Evolutionary conservation across 805 yeast species (phyloP), one percentile per base, ranked within the genome.

Genomic region (Grigorovia yakushimaensis): DNA sequence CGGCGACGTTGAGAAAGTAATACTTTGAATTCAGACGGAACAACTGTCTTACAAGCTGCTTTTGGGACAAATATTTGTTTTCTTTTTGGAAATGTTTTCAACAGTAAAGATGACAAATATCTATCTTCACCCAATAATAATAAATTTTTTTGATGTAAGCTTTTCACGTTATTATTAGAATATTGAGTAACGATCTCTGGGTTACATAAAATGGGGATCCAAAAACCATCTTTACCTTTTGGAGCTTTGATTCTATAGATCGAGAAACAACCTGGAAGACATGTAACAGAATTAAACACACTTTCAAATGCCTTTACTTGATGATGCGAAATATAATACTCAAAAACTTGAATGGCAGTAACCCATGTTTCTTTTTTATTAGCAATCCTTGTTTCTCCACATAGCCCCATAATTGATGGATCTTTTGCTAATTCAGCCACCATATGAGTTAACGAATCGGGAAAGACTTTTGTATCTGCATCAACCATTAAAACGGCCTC

Each of bases 181-280:
- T 88, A 88, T 56, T 94, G 76, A 65, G 87, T 96, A 35, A 88
- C 96, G 60, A 88, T 85, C 67, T 88, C 96, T 0, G 96, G 94
- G 62, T 88, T 89, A 15, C 95, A 87, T 56, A 88, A 71, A 49
- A 88, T 84, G 7, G 97, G 97, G 35, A 89, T 96, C 96, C 97
- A 88, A 64, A 74, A 83, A 5, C 85, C 86, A 47, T 78, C 79
- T 13, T 69, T 54, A 15, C 89, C 88, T 66, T 87, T 88, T 21
- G 96, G 96, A 0, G 95, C 73, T 65, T 88, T 88, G 62, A 88
- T 85, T 57, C 97, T 76, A 62, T 89, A 88, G 81, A 88, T 83
- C 51, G 86, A 83, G 73, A 88, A 88, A 72, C 97, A 88, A 38
- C 97, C 97, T 0, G 97, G 97, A 51, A 88, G 74, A 75, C 97